phyloP scores from a whole-genome alignment of 169 alveolate species.

The Theileria annulata region DNA sequence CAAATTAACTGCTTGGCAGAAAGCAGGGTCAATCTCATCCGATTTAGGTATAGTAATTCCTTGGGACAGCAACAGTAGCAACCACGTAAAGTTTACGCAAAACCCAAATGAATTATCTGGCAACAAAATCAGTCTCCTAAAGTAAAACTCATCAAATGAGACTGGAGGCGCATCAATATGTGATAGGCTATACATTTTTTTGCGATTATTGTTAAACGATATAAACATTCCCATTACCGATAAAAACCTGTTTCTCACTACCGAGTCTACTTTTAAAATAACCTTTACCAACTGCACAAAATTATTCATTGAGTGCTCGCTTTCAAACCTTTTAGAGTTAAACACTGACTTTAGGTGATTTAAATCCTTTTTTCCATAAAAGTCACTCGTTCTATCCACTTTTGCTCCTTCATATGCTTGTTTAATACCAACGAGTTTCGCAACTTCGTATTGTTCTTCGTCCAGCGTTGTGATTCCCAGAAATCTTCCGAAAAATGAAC shows the following conservation, averaged over 20 bases:
- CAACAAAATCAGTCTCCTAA: slow-evolving; percentile 34
- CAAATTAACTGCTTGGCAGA: slow-evolving; percentile 57
- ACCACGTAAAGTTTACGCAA: slow-evolving; percentile 71
- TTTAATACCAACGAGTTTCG: slow-evolving; percentile 1
- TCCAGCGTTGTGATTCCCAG: slow-evolving; percentile 28
- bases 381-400: slow-evolving; percentile 24
- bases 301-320: slow-evolving; percentile 15
- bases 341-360: slow-evolving; percentile 11
- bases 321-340: slow-evolving; percentile 29
- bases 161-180: slow-evolving; percentile 52
- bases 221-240: slow-evolving; percentile 32
- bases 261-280: slow-evolving; percentile 33
- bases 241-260: slow-evolving; percentile 18
- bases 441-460: slow-evolving; percentile 37
- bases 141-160: slow-evolving; percentile 26
- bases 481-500: slow-evolving; percentile 38
- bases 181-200: slow-evolving; percentile 37
- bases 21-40: slow-evolving; percentile 50
- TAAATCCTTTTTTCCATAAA: slow-evolving; percentile 44
- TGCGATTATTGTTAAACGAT: slow-evolving; percentile 26
- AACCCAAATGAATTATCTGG: slow-evolving; percentile 74
- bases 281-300: slow-evolving; percentile 22
- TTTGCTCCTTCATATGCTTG: slow-evolving; percentile 21
- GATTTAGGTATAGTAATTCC: slow-evolving; percentile 69
- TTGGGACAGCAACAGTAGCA: slow-evolving; percentile 65